phyloP scores from a whole-genome alignment of 768 basidiomycete species.

The Psilocybe cubensis region DNA sequence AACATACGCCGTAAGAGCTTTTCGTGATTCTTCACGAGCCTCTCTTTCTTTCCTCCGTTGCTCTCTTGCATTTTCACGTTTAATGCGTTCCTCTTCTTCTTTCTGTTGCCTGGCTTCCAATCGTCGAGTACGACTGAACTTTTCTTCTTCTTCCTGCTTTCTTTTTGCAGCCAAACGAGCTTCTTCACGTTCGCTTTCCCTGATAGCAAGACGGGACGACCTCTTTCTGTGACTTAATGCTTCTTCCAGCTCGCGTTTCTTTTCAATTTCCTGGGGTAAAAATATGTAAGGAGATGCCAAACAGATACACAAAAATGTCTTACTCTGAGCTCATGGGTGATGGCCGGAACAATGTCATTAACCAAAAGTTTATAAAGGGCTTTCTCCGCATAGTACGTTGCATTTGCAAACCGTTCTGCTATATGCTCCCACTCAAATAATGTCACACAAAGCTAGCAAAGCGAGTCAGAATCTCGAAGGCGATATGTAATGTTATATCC shows the following conservation, averaged over 20 bases:
- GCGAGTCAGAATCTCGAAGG: not conserved
- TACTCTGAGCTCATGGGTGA: slow-evolving; percentile 71
- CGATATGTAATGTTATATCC: slow-evolving; percentile 24
- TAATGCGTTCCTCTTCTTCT: slow-evolving; percentile 57
- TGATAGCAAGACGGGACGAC: slow-evolving; percentile 84
- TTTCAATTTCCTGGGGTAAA: slow-evolving; percentile 57
- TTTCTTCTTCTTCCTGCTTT: slow-evolving; percentile 70
- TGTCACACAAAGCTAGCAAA: slow-evolving; percentile 69
- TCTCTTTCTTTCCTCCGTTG: slow-evolving; percentile 53
- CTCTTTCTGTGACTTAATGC: slow-evolving; percentile 87
- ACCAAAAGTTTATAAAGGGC: slow-evolving; percentile 71
- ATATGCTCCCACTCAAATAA: slow-evolving; percentile 86
- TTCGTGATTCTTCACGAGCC: slow-evolving; percentile 36
- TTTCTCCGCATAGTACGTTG: slow-evolving; percentile 81
- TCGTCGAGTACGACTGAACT: slow-evolving; percentile 63
- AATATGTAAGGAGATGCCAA: not conserved
- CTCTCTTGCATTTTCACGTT: slow-evolving; percentile 65
- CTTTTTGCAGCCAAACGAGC: slow-evolving; percentile 60
- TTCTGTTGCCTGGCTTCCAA: slow-evolving; percentile 57
- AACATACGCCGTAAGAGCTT: slow-evolving; percentile 15
- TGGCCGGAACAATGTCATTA: slow-evolving; percentile 69
- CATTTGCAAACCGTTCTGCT: slow-evolving; percentile 73
- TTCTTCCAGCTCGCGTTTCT: slow-evolving; percentile 66
- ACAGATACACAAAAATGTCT: slow-evolving; percentile 17
- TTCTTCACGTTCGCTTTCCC: slow-evolving; percentile 80